Base-by-base conservation (phyloP, 2,329 filamentous ascomycete genomes). In the Xylariaceae sp. region DNA sequence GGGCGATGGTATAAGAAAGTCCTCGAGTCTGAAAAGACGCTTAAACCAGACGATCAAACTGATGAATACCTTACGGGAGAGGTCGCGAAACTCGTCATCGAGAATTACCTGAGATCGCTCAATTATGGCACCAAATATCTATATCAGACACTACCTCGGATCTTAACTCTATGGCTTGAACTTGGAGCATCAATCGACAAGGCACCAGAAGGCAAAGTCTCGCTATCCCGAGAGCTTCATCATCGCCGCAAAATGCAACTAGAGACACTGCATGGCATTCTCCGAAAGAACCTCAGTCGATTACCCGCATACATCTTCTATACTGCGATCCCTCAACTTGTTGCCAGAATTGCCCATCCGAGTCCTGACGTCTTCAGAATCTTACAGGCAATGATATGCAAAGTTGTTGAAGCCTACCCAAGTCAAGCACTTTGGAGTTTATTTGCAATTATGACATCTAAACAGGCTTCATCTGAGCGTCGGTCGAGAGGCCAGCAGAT, bases 1-100 rank as follows among this genome's bases (percentile, higher is more conserved):
- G 93, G 93, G 5, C 89, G 92, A 37, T 90, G 97, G 67, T 98
- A 98, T 75, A 94, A 95, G 64, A 98, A 96, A 66, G 79, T 97
- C 4, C 73, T 96, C 3, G 92, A 97, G 58, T 88, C 89, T 0
- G 90, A 97, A 64, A 91, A 89, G 65, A 73, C 78, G 2, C 79
- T 95, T 42, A 83, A 85, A 29, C 73, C 80, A 16, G 80, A 85
- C 22, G 90, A 91, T 52, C 90, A 95, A 65, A 83, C 79, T 34
- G 85, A 90, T 43, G 75, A 79, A 48, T 90, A 83, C 57, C 68
- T 93, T 44, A 87, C 80, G 10, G 94, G 93, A 32, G 91, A 96
- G 63, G 81, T 85, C 17, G 83, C 89, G 2, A 67, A 91, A 60
- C 76, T 96, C 14, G 88, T 98, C 27, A 88, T 97, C 53, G 90